A percentile compares a stretch with the other conserved stretches of the same genome.
Conservation (phyloP, 2,329 filamentous ascomycete genomes). For the Botryotinia calthae region DNA sequence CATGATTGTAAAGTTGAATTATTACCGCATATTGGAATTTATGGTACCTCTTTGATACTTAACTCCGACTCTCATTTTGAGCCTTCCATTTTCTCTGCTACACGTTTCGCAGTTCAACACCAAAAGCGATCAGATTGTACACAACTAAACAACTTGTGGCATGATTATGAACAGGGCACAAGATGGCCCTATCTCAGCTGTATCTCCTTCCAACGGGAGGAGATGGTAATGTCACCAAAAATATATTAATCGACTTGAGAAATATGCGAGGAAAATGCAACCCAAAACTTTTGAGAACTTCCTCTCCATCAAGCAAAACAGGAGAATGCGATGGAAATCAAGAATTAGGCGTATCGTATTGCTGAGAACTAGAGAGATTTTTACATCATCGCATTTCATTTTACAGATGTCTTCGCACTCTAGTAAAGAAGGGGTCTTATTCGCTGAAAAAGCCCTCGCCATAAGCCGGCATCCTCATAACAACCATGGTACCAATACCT, state of each 20-base stretch:
- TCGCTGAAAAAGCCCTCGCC: slow-evolving; percentile 23
- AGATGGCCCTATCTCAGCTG: not conserved
- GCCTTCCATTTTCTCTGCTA: not conserved
- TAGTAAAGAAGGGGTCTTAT: slow-evolving; percentile 33
- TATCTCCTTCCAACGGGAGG: not conserved
- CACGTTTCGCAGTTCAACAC: not conserved
- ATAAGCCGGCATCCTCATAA: slow-evolving; percentile 16
- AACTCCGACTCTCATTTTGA: not conserved
- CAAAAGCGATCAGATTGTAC: not conserved
- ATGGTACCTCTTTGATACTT: not conserved
- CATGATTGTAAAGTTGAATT: not conserved
- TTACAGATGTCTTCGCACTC: slow-evolving; percentile 32
- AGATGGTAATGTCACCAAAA: not conserved
- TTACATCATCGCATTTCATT: slow-evolving; percentile 25
- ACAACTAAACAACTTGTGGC: not conserved
- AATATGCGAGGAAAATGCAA: not conserved
- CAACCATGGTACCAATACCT: slow-evolving; percentile 31
- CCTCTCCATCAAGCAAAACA: not conserved
- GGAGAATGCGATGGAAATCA: not conserved
- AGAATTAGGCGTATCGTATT: not conserved
- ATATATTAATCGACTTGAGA: not conserved
- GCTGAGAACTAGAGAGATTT: not conserved
- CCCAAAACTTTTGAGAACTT: not conserved
- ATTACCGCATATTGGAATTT: not conserved
- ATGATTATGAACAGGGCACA: too few species aligned